Evolutionary conservation across 2,329 filamentous ascomycete genomes (phyloP), one percentile per base, ranked within the genome.

Genomic region (Neonectria sp.): DNA sequence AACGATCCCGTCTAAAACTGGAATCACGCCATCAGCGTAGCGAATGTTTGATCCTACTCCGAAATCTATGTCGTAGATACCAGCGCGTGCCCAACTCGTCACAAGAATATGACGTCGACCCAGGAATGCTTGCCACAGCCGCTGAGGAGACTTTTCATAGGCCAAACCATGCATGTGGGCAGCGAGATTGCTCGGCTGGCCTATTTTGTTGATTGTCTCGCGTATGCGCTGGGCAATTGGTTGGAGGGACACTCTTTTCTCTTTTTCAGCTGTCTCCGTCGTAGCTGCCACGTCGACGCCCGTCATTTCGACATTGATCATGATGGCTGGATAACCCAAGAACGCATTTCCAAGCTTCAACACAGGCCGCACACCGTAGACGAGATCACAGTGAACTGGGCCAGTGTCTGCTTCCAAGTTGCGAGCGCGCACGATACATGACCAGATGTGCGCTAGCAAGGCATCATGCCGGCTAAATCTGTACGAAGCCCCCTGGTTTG

Each of bases 81-180:
- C 74, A 0, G 75, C 70, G 1, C 74, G 66, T 2, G 69, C 73
- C 75, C 75, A 77, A 0, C 68, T 77, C 6, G 75, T 77, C 0
- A 76, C 73, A 2, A 77, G 40, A 3, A 76, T 71, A 31, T 77
- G 73, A 0, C 70, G 68, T 2, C 33, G 43, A 3, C 75, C 74
- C 0, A 77, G 37, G 3, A 77, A 77, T 0, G 73, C 73, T 55
- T 76, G 75, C 75, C 75, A 77, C 52, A 76, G 68, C 0, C 72
- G 67, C 13, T 77, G 75, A 12, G 75, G 75, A 1, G 75, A 70
- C 40, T 66, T 70, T 48, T 76, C 74, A 6, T 70, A 75, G 0
- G 73, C 70, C 2, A 76, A 21, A 1, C 58, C 57, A 33, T 77
- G 67, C 1, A 77, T 55, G 55, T 73, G 69, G 0, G 70, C 64